Base-by-base conservation (phyloP, 306 rosid species). In the Rosa chinensis region DNA sequence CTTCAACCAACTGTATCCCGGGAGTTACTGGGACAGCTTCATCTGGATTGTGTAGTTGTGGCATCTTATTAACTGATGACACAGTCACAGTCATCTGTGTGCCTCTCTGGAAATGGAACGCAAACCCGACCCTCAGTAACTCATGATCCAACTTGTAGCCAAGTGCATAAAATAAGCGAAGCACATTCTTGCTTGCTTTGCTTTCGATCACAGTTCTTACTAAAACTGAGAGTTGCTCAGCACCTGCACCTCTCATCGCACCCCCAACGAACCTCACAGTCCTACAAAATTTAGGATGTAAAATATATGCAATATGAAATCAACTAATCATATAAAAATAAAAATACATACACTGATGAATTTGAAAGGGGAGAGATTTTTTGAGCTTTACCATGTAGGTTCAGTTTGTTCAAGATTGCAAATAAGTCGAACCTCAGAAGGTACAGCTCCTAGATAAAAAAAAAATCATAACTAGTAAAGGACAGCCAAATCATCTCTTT, bases 191-290 rank as follows among this genome's bases (percentile, higher is more conserved):
- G 90, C 97, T 91, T 45, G 84, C 89, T 86, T 93, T 95, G 93
- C 97, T 90, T 85, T 93, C 97, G 37, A 93, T 92, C 91, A 93
- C 86, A 23, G 90, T 82, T 86, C 97, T 91, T 72, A 95, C 97
- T 67, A 95, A 86, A 85, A 90, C 97, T 8, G 99, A 90, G 59
- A 95, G 86, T 87, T 95, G 97, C 52, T 93, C 99, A 17, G 99
- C 99, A 74, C 99, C 99, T 44, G 98, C 92, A 83, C 99, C 98
- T 85, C 99, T 90, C 91, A 91, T 93, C 78, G 98, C 89, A 72
- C 98, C 98, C 52, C 99, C 98, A 48, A 95, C 66, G 76, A 93
- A 95, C 83, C 86, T 91, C 76, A 93, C 96, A 5, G 91, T 93
- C 98, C 98, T 90, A 82, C 79, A 77, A 45, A 73, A 56, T 35